Evolutionary conservation across 2,329 filamentous ascomycete species (phyloP).

Genomic region (Stylonectria norvegica): DNA sequence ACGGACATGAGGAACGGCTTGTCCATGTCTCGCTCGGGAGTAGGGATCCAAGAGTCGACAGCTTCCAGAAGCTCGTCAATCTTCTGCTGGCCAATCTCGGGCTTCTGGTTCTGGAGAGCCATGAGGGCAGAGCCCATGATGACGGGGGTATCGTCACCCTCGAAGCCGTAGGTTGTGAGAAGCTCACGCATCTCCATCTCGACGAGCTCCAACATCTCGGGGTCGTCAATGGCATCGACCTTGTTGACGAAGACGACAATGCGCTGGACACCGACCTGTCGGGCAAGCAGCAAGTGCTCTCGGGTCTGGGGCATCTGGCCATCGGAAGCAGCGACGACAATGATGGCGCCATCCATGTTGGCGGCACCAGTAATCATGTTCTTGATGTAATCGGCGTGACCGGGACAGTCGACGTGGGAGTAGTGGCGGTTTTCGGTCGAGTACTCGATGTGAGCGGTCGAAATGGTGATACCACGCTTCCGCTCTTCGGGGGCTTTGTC

Average conservation of each 20-base stretch:
- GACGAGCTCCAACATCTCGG: constrained; percentile 99
- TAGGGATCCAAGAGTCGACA: constrained; percentile 95
- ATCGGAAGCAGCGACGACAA: constrained; percentile 96
- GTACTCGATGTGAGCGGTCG: constrained; percentile 98
- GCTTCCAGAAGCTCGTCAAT: constrained; percentile 89
- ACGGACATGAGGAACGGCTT: constrained; percentile 99
- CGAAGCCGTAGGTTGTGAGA: constrained; percentile 87
- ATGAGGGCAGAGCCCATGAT: constrained; percentile 95
- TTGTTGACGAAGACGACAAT: constrained; percentile 99
- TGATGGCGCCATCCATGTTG: constrained; percentile 98
- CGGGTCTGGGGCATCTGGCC: constrained; percentile 99
- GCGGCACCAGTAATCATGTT: constrained; percentile 99
- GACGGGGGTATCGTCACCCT: constrained; percentile 96
- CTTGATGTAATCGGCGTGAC: constrained; percentile 99
- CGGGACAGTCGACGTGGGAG: constrained; percentile 98
- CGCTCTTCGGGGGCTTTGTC: constrained; percentile 99
- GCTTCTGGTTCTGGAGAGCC: constrained; percentile 80
- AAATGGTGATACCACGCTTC: constrained; percentile 99
- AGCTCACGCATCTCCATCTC: constrained; percentile 99
- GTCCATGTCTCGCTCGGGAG: constrained; percentile 86
- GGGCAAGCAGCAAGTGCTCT: constrained; percentile 95
- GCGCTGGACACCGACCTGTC: constrained; percentile 96
- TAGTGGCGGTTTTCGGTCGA: constrained; percentile 92
- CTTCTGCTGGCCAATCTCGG: constrained; percentile 81
- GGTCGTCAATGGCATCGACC: constrained; percentile 94